Percentiles rank a stretch among this genome's conserved stretches.
phyloP scores from a whole-genome alignment of 441 rosid genomes.

The Populus trichocarpa region DNA sequence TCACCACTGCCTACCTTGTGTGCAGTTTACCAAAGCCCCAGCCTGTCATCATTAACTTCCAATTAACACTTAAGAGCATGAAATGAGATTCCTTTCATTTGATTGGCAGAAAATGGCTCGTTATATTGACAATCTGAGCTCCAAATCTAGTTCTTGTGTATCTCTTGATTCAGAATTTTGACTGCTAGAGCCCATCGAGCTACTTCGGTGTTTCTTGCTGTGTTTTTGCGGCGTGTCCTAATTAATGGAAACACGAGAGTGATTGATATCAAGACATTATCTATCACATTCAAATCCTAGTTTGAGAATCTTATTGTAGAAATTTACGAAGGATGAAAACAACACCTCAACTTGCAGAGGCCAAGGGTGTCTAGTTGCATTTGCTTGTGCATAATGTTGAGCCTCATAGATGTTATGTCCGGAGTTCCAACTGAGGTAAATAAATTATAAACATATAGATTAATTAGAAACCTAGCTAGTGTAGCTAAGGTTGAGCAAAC shows the following conservation, averaged over 20 bases:
- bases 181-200: constrained; percentile 64
- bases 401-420: constrained; percentile 44
- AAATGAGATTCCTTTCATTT: neutral
- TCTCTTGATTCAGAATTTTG: constrained; percentile 67
- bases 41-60: neutral
- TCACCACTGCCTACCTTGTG: neutral
- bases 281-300: neutral
- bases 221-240: constrained; percentile 42
- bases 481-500: neutral
- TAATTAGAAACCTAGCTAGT: neutral
- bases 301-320: neutral
- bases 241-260: neutral
- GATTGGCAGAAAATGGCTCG: neutral
- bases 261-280: neutral
- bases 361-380: constrained; percentile 53
- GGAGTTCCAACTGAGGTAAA: constrained; percentile 54
- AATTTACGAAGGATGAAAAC: neutral
- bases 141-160: constrained; percentile 80
- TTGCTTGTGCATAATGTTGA: constrained; percentile 55
- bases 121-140: constrained; percentile 61
- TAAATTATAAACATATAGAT: constrained; percentile 6
- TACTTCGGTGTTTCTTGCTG: constrained; percentile 46
- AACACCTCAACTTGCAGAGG: constrained; percentile 52
- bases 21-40: neutral
- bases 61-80: neutral